Evolutionary conservation across 768 basidiomycete genomes (phyloP).

Genomic region (Postia placenta): DNA sequence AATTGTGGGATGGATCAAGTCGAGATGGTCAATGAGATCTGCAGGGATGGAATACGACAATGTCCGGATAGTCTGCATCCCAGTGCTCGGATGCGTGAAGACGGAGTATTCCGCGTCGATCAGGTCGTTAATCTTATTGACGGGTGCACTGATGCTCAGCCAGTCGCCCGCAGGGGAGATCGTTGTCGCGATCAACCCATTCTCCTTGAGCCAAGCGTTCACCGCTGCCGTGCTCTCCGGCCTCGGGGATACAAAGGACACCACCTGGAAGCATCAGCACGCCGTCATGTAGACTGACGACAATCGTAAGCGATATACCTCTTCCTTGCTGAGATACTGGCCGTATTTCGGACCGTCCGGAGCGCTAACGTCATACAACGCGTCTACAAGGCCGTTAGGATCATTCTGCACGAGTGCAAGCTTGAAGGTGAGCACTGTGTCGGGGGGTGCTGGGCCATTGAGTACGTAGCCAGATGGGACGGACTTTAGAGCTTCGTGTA

Average conservation of each 20-base stretch:
- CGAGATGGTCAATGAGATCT: constrained; percentile 15
- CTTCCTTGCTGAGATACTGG: constrained; percentile 22
- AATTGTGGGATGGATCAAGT: constrained; percentile 23
- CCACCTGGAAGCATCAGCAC: constrained; percentile 10
- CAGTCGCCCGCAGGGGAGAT: constrained; percentile 24
- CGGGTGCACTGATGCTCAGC: constrained; percentile 18
- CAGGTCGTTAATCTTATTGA: constrained; percentile 23
- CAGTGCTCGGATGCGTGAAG: constrained; percentile 18
- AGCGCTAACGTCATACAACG: constrained; percentile 20
- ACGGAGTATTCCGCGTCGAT: constrained; percentile 20
- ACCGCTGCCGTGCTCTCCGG: constrained; percentile 17
- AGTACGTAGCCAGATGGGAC: constrained; percentile 15
- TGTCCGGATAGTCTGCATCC: constrained; percentile 20
- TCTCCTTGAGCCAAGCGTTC: constrained; percentile 20
- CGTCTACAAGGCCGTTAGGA: constrained; percentile 19
- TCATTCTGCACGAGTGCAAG: constrained; percentile 22
- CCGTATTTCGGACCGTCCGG: constrained; percentile 19
- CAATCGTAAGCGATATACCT: constrained; percentile 12
- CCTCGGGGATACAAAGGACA: constrained; percentile 16
- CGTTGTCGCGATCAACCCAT: constrained; percentile 14
- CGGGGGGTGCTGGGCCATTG: constrained; percentile 11
- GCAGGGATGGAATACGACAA: constrained; percentile 24
- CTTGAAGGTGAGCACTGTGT: constrained; percentile 19
- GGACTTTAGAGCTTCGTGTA: constrained; percentile 25
- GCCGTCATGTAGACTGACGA: not conserved